Conservation (phyloP, 2,329 filamentous ascomycete genomes). For the Fusarium pilosicola region DNA sequence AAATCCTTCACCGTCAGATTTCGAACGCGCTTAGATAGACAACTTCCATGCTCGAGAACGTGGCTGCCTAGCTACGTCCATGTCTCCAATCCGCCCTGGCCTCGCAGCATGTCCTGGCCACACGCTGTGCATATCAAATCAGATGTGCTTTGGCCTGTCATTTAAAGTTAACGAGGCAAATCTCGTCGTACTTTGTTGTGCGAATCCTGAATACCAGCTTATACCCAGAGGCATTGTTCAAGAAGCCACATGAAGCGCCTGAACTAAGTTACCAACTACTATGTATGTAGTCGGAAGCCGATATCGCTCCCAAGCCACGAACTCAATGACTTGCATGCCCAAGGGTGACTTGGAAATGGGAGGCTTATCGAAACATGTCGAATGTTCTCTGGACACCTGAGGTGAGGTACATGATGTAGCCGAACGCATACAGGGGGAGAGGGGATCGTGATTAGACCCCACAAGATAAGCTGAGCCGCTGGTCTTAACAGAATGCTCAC, state of each 20-base stretch:
- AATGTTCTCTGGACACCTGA: neutral
- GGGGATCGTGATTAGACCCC: neutral
- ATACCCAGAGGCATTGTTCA: conserved; percentile 21
- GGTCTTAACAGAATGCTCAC: neutral
- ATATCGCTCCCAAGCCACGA: neutral
- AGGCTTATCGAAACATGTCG: neutral
- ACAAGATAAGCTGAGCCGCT: conserved; percentile 7
- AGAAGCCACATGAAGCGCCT: conserved; percentile 15
- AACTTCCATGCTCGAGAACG: conserved; percentile 12
- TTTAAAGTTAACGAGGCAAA: neutral
- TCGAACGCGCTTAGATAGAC: conserved; percentile 1
- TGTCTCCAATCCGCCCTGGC: neutral
- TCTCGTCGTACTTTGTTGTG: neutral
- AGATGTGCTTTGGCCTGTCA: neutral
- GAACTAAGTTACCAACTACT: neutral
- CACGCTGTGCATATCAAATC: conserved; percentile 4
- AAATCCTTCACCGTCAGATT: conserved; percentile 22
- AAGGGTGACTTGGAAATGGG: neutral
- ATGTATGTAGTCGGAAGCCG: neutral
- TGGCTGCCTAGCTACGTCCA: conserved; percentile 28
- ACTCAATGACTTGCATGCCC: neutral
- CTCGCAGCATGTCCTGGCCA: neutral
- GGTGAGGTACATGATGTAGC: neutral
- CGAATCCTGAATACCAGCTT: conserved; percentile 2
- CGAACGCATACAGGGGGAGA: neutral